A percentile compares a stretch with the other conserved stretches of the same genome.
These are phyloP conservation scores for Blastocystis sp. DNA, from an alignment of 352 stramenopile species.

Conservation along the genomic window DNA sequence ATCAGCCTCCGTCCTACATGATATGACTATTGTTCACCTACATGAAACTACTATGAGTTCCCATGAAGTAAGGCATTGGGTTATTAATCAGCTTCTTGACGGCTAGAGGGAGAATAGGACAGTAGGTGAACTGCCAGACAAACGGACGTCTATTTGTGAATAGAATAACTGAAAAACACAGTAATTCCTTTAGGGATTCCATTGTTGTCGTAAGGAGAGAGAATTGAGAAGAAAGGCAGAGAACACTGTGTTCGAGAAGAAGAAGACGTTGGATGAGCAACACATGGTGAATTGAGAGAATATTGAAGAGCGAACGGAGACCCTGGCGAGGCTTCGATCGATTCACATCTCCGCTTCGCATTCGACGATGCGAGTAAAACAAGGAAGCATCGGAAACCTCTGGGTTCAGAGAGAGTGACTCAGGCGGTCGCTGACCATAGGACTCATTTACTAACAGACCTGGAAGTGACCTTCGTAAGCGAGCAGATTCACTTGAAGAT, in stretches of 20 bases:
- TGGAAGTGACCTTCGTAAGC: too few species aligned
- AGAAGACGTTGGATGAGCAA: background rate
- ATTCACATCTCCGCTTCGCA: too few species aligned
- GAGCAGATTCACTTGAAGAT: too few species aligned
- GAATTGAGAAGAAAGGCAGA: constrained; percentile 18
- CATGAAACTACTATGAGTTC: background rate
- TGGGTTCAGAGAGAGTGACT: too few species aligned
- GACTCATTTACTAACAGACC: too few species aligned
- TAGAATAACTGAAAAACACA: background rate
- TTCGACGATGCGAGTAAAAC: too few species aligned
- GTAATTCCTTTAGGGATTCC: constrained; percentile 46
- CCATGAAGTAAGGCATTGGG: constrained; percentile 55
- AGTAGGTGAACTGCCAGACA: constrained; percentile 50
- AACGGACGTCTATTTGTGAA: constrained; percentile 23
- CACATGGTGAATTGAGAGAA: constrained; percentile 9
- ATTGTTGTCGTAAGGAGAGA: constrained; percentile 10
- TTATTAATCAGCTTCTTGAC: constrained; percentile 52
- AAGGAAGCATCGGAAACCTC: too few species aligned
- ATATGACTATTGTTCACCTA: background rate
- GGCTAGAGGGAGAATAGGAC: background rate
- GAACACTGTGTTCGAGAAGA: constrained; percentile 25
- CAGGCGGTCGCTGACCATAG: too few species aligned
- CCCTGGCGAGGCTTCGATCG: background rate
- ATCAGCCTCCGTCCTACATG: background rate
- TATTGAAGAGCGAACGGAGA: background rate